A percentile compares a stretch with the other conserved stretches of the same genome.
These are phyloP conservation scores for Vaccinium myrtillus DNA, from an alignment of 148 eudicot species.

Conservation along the genomic window DNA sequence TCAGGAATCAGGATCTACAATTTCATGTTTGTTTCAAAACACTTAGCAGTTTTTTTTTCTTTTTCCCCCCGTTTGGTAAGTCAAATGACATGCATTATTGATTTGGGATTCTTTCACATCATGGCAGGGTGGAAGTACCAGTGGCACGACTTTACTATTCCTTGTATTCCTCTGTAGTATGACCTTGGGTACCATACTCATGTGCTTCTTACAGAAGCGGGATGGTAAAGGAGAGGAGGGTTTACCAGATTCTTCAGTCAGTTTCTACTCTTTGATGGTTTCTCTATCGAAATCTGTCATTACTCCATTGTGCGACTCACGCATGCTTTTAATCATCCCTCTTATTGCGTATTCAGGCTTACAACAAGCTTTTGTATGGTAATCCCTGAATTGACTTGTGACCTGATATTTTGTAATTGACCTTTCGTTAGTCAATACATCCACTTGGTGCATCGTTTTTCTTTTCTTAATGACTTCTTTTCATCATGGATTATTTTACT, in stretches of 20 bases:
- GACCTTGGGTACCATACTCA: conserved; percentile 73
- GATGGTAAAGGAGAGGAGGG: conserved; percentile 48
- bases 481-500: conserved; percentile 7
- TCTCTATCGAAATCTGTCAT: conserved; percentile 54
- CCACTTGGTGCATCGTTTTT: neutral
- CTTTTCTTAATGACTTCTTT: neutral
- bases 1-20: neutral
- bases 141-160: conserved; percentile 71
- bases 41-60: neutral
- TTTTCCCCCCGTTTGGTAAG: neutral
- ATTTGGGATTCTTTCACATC: conserved; percentile 7
- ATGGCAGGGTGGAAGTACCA: conserved; percentile 80
- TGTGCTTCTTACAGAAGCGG: conserved; percentile 79
- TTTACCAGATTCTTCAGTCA: conserved; percentile 37
- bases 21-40: neutral
- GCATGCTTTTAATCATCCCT: conserved; percentile 81
- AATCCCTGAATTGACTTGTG: conserved; percentile 21
- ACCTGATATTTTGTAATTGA: neutral
- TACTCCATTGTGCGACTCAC: conserved; percentile 56
- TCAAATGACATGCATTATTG: neutral
- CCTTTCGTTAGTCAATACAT: neutral
- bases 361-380: conserved; percentile 99
- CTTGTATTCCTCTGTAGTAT: conserved; percentile 73
- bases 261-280: conserved; percentile 43
- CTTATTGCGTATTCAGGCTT: conserved; percentile 95